Evolutionary conservation across 2,329 filamentous ascomycete genomes (phyloP).

Genomic region (Aspergillus texensis): DNA sequence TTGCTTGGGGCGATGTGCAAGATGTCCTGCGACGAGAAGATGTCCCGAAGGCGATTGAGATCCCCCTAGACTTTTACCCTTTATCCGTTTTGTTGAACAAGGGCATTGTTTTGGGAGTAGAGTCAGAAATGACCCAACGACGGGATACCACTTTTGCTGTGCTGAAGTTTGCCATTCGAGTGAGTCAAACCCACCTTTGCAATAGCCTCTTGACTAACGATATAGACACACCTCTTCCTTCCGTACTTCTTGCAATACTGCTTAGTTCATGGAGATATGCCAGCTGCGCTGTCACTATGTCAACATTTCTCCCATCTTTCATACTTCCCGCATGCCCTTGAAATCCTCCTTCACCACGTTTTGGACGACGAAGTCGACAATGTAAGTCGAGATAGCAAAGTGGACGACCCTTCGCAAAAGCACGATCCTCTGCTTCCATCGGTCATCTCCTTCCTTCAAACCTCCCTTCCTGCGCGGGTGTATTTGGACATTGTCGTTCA

Average conservation of each 20-base stretch:
- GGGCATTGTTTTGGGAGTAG: slow-evolving; percentile 85
- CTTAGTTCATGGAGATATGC: slow-evolving; percentile 73
- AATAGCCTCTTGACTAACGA: slow-evolving; percentile 8
- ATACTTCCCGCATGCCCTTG: slow-evolving; percentile 91
- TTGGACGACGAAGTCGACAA: slow-evolving; percentile 92
- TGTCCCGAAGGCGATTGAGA: slow-evolving; percentile 71
- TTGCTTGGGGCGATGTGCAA: slow-evolving; percentile 85
- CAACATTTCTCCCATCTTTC: slow-evolving; percentile 83
- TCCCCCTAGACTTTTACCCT: slow-evolving; percentile 94
- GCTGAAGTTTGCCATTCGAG: slow-evolving; percentile 83
- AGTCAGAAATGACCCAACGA: slow-evolving; percentile 90
- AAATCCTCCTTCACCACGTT: slow-evolving; percentile 89
- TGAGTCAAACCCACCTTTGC: slow-evolving; percentile 49
- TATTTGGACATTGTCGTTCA: slow-evolving; percentile 96
- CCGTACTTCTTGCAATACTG: slow-evolving; percentile 83
- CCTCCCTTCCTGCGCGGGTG: slow-evolving; percentile 67
- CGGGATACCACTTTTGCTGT: slow-evolving; percentile 90
- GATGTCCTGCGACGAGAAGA: slow-evolving; percentile 78
- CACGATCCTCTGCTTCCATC: slow-evolving; percentile 45
- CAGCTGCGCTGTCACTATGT: slow-evolving; percentile 78
- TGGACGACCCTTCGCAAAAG: slow-evolving; percentile 27
- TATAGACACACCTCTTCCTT: slow-evolving; percentile 90
- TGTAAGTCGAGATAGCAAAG: slow-evolving; percentile 32
- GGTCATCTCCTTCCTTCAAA: slow-evolving; percentile 66
- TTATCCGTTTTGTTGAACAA: slow-evolving; percentile 85